Evolutionary conservation across 176 grass and related monocot species (phyloP).

Genomic region (Zea luxurians): DNA sequence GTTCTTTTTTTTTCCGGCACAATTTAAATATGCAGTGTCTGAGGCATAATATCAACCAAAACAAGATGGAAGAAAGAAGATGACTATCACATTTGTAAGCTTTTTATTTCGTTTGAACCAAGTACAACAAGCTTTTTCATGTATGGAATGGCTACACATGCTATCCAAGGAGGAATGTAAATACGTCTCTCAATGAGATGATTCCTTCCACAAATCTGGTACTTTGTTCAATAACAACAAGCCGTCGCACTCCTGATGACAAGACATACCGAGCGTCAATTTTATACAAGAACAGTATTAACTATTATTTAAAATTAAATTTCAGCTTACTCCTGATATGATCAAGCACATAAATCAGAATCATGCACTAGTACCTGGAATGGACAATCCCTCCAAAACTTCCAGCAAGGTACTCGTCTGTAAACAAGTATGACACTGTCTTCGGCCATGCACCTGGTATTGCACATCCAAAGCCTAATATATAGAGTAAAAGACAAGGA

Average conservation of each 20-base stretch:
- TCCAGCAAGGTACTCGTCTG: conserved; percentile 52
- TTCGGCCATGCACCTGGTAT: conserved; percentile 59
- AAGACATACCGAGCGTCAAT: background rate
- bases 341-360: background rate
- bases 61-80: background rate
- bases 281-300: background rate
- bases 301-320: background rate
- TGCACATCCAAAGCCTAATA: conserved; percentile 60
- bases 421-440: conserved; percentile 54
- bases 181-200: conserved; percentile 63
- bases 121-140: conserved; percentile 50
- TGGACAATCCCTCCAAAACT: conserved; percentile 50
- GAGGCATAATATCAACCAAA: background rate
- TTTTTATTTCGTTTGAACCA: conserved; percentile 46
- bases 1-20: background rate
- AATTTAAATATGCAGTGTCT: background rate
- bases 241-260: conserved; percentile 52
- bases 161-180: conserved; percentile 63
- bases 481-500: background rate
- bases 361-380: conserved; percentile 55
- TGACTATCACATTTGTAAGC: conserved; percentile 35
- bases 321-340: background rate
- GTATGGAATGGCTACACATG: conserved; percentile 59
- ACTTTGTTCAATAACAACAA: conserved; percentile 52
- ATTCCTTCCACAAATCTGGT: conserved; percentile 64